Percentiles rank a stretch among this genome's conserved stretches.
Evolutionary conservation across 2,329 filamentous ascomycete species (phyloP).

Genomic region (Sporothrix sp.): DNA sequence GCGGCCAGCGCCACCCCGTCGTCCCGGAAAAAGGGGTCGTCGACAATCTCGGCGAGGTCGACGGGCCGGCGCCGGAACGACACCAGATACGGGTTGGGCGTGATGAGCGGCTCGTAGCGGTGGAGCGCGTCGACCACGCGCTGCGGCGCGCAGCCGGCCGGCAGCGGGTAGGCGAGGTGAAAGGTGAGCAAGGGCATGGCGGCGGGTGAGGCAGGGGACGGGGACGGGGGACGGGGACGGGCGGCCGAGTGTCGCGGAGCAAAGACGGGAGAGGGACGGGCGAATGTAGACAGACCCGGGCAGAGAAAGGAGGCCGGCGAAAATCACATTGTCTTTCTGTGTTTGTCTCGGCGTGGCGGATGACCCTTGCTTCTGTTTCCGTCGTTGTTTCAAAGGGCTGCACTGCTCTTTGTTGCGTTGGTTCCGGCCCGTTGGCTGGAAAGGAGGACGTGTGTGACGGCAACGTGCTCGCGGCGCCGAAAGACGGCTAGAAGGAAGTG

Average conservation of each 20-base stretch:
- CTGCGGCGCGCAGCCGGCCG: slow-evolving; percentile 28
- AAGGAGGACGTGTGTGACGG: too few relatives aligned
- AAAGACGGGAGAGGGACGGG: neutral
- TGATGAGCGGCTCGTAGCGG: slow-evolving; percentile 32
- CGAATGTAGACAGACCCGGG: neutral
- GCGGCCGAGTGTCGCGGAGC: neutral
- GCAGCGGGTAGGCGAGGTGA: slow-evolving; percentile 34
- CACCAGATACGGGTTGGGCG: slow-evolving; percentile 30
- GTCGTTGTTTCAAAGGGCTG: slow-evolving; percentile 3
- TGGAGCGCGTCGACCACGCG: slow-evolving; percentile 32
- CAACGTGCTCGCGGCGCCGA: neutral
- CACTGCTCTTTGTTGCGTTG: slow-evolving; percentile 6
- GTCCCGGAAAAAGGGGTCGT: slow-evolving; percentile 33
- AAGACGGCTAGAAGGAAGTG: too few relatives aligned
- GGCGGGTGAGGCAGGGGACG: neutral
- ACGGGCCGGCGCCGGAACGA: slow-evolving; percentile 28
- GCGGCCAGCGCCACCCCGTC: slow-evolving; percentile 23
- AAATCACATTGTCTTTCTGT: neutral
- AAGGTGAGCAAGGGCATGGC: slow-evolving; percentile 28
- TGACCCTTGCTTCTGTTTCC: slow-evolving; percentile 2
- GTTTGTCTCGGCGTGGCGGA: too few relatives aligned
- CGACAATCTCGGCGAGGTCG: slow-evolving; percentile 25
- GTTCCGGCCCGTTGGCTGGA: neutral
- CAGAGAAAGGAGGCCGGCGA: neutral
- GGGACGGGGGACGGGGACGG: neutral